These are phyloP conservation scores for Raphanus sativus DNA, from an alignment of 345 rosid genomes.

Conservation along the genomic window DNA sequence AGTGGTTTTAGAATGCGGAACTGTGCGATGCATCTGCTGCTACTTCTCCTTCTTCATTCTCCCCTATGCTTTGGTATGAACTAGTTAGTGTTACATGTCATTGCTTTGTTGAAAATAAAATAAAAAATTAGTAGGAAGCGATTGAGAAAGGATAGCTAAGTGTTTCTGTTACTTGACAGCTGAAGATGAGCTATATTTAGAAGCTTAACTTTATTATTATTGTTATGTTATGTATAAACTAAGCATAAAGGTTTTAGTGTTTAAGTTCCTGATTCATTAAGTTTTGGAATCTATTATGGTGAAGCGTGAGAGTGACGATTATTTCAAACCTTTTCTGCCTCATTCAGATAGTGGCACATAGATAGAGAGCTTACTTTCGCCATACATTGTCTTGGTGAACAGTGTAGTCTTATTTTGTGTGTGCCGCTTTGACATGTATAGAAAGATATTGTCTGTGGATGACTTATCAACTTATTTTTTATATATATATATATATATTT, in stretches of 20 bases:
- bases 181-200: conserved; percentile 34
- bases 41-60: conserved; percentile 46
- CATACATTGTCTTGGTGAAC: background rate
- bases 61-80: conserved; percentile 39
- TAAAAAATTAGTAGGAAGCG: background rate
- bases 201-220: conserved; percentile 16
- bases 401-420: background rate
- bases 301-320: conserved; percentile 30
- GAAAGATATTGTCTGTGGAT: conserved; percentile 8
- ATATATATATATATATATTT: too few species aligned
- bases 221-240: conserved; percentile 17
- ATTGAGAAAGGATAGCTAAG: conserved; percentile 9
- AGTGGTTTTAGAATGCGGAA: conserved; percentile 48
- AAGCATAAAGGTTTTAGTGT: conserved; percentile 26
- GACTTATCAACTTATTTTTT: conserved; percentile 21
- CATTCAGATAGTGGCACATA: background rate
- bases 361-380: background rate
- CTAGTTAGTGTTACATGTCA: background rate
- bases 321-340: conserved; percentile 7
- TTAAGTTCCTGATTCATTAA: background rate
- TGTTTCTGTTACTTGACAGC: conserved; percentile 23
- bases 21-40: conserved; percentile 42
- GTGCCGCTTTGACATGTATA: background rate
- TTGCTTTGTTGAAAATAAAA: background rate
- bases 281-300: conserved; percentile 21